Conservation (phyloP, 1,139 yeast genomes). For the Suhomyces terraborum region DNA sequence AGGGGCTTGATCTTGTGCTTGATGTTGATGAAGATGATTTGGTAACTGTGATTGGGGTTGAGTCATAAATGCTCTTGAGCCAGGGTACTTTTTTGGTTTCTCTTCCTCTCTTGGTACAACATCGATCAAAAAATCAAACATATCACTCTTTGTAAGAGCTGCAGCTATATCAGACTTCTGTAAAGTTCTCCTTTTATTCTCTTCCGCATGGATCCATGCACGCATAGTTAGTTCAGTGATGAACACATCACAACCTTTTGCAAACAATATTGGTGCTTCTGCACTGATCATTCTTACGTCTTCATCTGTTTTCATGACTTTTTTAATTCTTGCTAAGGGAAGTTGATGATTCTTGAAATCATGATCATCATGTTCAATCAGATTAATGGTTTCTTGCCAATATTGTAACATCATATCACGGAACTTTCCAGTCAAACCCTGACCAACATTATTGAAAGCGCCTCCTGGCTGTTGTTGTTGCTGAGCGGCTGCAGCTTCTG, state of each 20-base stretch:
- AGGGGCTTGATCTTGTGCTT: slow-evolving; percentile 6
- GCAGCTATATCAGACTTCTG: slow-evolving; percentile 95
- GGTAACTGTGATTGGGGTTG: slow-evolving; percentile 14
- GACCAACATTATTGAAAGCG: slow-evolving; percentile 91
- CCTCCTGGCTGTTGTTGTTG: slow-evolving; percentile 56
- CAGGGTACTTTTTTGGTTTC: slow-evolving; percentile 45
- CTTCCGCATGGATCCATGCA: slow-evolving; percentile 99
- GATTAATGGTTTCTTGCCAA: slow-evolving; percentile 94
- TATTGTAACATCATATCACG: slow-evolving; percentile 90
- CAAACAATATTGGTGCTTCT: slow-evolving; percentile 95
- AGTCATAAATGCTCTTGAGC: slow-evolving; percentile 9
- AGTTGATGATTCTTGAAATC: slow-evolving; percentile 93
- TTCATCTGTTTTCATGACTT: slow-evolving; percentile 97
- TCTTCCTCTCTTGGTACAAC: slow-evolving; percentile 88
- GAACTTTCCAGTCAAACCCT: slow-evolving; percentile 81
- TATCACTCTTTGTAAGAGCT: slow-evolving; percentile 90
- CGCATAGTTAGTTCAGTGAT: slow-evolving; percentile 96
- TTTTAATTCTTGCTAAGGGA: slow-evolving; percentile 91
- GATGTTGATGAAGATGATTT: slow-evolving; percentile 15
- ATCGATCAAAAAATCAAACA: slow-evolving; percentile 95
- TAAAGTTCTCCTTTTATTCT: slow-evolving; percentile 87
- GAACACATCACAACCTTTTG: slow-evolving; percentile 96
- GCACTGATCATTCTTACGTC: slow-evolving; percentile 97
- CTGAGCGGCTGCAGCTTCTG: slow-evolving; percentile 51
- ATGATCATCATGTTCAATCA: slow-evolving; percentile 85